A percentile compares a stretch with the other conserved stretches of the same genome.
Conservation (phyloP, 305 asterid genomes). For the Rubia balearica region DNA sequence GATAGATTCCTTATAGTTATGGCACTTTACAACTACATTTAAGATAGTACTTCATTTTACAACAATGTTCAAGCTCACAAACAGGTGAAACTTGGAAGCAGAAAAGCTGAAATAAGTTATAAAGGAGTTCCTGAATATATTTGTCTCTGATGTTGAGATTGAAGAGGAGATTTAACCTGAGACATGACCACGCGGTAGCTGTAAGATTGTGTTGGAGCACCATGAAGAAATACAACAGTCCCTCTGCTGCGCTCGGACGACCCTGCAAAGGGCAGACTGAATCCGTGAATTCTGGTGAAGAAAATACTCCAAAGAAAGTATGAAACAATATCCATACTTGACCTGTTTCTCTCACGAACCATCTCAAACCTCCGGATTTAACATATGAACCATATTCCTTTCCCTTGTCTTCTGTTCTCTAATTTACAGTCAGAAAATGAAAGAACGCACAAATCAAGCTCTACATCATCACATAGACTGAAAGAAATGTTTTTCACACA, state of each 20-base stretch:
- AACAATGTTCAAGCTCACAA: too few relatives aligned
- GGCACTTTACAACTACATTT: background rate
- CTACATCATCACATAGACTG: background rate
- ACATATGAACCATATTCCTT: constrained; percentile 65
- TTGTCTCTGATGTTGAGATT: background rate
- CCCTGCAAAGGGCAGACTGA: constrained; percentile 44
- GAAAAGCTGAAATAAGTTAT: background rate
- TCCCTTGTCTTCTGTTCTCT: constrained; percentile 90
- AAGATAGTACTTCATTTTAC: background rate
- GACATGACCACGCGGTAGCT: constrained; percentile 94
- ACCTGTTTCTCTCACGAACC: constrained; percentile 99
- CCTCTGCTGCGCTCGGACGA: constrained; percentile 67
- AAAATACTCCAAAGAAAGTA: constrained; percentile 6
- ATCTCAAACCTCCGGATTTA: constrained; percentile 71
- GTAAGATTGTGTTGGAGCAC: constrained; percentile 93
- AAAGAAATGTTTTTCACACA: background rate
- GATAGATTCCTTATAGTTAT: background rate
- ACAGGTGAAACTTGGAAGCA: too few relatives aligned
- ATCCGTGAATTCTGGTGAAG: constrained; percentile 7
- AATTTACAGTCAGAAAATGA: constrained; percentile 5
- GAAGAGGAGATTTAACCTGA: constrained; percentile 46
- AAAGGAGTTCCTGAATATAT: background rate
- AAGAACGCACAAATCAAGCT: background rate
- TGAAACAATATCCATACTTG: constrained; percentile 14
- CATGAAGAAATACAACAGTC: constrained; percentile 80